Evolutionary conservation across 306 rosid genomes (phyloP), one percentile per base, ranked within the genome.

Genomic region (Begonia masoniana): DNA sequence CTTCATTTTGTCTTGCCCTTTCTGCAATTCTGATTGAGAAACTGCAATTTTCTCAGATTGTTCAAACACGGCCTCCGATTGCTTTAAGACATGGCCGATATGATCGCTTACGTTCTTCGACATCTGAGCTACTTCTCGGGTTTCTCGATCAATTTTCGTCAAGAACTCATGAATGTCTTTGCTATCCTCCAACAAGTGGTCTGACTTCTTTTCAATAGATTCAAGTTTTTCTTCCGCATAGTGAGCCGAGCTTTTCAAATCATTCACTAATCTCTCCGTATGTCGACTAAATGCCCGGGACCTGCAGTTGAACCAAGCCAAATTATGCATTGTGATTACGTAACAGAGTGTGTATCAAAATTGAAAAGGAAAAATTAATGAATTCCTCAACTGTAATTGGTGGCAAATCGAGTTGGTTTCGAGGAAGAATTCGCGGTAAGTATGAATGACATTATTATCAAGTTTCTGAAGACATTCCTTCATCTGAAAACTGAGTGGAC

Each of bases 331-430:
- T 6, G 50, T n/a, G 41, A 13, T 55, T 4, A 23, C 13, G 41
- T 39, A 19, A 10, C 1, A 21, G 26, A 53, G 57, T 24, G 16
- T 15, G 54, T 12, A 76, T 31, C 39, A 9, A 31, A 31, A 21
- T 21, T 21, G 19, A 21, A 21, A 21, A 1, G 9, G 1, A 3
- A 31, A 31, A 31, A 31, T 9, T 31, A 31, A 5, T 31, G 39
- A 31, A 31, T 31, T 7, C 7, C 94, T 75, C 46, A 79, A 82
- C 88, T 88, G 97, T 59, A 88, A 69, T 53, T 85, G 95, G 59
- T 82, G 72, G 47, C 97, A 88, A 68, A 85, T 85, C 11, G 85
- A 50, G 47, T 84, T 88, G 45, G 94, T 88, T 65, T 85, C 97
- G 1, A 88, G 95, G 74, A 79, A 88, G 71, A 88, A 88, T 58